Base-by-base conservation (phyloP, 2,329 filamentous ascomycete species). In the Neurospora crassa region DNA sequence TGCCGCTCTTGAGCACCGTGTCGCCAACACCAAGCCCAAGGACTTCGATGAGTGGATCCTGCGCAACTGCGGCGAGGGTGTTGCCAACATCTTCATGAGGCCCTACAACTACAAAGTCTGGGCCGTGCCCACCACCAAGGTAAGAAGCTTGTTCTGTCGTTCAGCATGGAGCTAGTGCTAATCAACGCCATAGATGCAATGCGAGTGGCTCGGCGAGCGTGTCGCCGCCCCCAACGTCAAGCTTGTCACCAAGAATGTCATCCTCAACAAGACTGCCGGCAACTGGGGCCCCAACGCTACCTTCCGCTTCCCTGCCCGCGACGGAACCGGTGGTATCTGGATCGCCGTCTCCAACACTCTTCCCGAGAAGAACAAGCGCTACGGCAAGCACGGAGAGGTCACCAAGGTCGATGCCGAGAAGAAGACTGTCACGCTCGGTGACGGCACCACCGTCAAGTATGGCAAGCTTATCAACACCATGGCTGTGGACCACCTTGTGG, bases 81-180 rank as follows among this genome's bases (percentile, higher is more conserved):
- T 99, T 79, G 95, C 94, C 76, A 90, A 99, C 82, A 87, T 95
- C 78, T 99, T 99, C 89, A 99, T 99, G 96, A 89, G 96, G 78
- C 96, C 96, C 70, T 99, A 99, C 88, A 99, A 99, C 89, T 99
- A 91, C 90, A 99, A 99, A 86, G 96, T 99, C 81, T 99, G 96
- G 96, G 96, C 96, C 74, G 95, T 98, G 78, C 96, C 96, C 72
- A 97, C 95, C 71, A 97, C 92, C 77, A 97, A 97, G 90, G 93
- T 96, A 87, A 78, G 47, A 40, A 43, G 16, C 41, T 12, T 53
- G 16, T 29, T 43, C 47, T n/a, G 14, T 70, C 43, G 40, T 8
- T 43, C 53, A 10, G 11, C 7, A 29, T 47, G 10, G 20, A 14
- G 16, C 37, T 11, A 18, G 45, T 69, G 37, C 72, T 75, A 24